Evolutionary conservation across 768 basidiomycete genomes (phyloP), one percentile per base, ranked within the genome.

Genomic region (Lentinula boryana): DNA sequence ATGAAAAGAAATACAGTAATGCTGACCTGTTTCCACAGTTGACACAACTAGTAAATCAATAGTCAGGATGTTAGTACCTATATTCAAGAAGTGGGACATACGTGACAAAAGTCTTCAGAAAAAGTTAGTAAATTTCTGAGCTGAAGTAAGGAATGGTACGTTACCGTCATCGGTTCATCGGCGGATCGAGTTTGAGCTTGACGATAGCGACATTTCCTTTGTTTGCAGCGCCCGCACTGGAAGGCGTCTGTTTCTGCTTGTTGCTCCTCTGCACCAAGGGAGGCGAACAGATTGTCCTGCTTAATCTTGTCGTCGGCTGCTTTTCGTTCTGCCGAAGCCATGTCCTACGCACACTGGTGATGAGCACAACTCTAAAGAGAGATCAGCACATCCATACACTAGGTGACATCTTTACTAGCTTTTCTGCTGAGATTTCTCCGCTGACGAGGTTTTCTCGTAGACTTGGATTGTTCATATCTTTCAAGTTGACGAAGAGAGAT

Each of bases 101-200:
- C 85, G 91, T 94, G 65, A 95, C 92, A 70, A 95, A 96, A 18
- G 94, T 95, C 88, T 91, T 69, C 36, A 43, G 56, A 56, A 16
- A 38, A 51, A 18, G 59, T 50, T 23, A 54, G 68, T 31, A 63
- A 60, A 32, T 27, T 44, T 41, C 13, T 18, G 23, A 12, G 21
- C 40, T 13, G 18, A 27, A 16, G 16, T 27, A 18, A 36, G 36
- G 6, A 13, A 43, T 49, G 43, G 40, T 58, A 80, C 88, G 69
- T 71, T 27, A 91, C 89, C 2, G 96, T 98, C 95, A 98, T 98
- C 23, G 96, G 95, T 75, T 98, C 97, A 76, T 98, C 97, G 7
- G 97, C 96, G 69, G 92, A 94, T 59, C 97, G 84, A 7, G 97
- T 99, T 71, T 99, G 97, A 67, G 93, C 93, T 77, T 98, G 95